Base-by-base conservation (phyloP, 805 yeast species). In the Candida arabinofermentans region DNA sequence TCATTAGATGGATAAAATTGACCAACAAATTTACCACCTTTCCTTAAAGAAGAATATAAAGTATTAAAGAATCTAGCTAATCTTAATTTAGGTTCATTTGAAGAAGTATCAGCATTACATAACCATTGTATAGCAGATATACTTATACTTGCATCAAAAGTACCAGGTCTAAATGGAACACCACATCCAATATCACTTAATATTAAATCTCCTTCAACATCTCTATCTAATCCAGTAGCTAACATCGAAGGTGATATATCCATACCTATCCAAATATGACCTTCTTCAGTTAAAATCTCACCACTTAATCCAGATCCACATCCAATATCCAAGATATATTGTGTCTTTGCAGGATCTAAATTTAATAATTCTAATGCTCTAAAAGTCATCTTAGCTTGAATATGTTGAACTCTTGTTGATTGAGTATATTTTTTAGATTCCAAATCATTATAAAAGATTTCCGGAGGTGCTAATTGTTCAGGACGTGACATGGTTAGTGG, bases 241-340 rank as follows among this genome's bases (percentile, higher is more conserved):
- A 93, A 71, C 99, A 93, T 93, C 36, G 91, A 82, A 1, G 97
- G 91, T 0, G 98, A 79, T 38, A 93, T 93, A 65, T 93, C 99
- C 87, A 93, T 80, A 5, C 99, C 99, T 32, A 87, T 68, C 98
- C 99, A 93, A 42, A 81, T 70, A 58, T 87, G 96, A 7, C 95
- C 96, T 61, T 93, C 98, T 57, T 93, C 96, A 0, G 91, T 79
- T 33, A 93, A 67, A 27, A 93, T 91, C 59, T 93, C 98, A 5
- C 99, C 99, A 27, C 93, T 81, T 14, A 93, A 74, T 0, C 99
- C 98, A 0, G 97, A 89, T 2, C 99, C 99, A 70, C 98, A 93
- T 13, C 99, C 99, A 27, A 93, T 75, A 72, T 93, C 99, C 16
- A 93, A 74, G 9, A 93, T 61, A 54, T 81, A 82, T 52, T 86